phyloP scores from a whole-genome alignment of 1,284 basidiomycete species.

The Malassezia globosa region DNA sequence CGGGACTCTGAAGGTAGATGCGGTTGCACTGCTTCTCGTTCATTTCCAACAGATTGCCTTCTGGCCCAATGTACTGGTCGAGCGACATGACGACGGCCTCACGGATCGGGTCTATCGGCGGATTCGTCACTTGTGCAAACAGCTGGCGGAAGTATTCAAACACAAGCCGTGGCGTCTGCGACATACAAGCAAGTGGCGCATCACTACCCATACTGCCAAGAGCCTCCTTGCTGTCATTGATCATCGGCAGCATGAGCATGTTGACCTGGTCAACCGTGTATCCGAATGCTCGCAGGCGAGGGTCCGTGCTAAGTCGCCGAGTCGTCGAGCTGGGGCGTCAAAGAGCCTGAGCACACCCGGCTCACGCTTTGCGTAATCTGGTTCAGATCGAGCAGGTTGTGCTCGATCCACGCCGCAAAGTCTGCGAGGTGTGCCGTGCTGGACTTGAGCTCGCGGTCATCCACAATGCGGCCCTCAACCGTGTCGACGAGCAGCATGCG shows the following conservation, averaged over 20 bases:
- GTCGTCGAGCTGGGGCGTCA: constrained; percentile 34
- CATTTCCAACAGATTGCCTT: constrained; percentile 45
- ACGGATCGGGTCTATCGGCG: constrained; percentile 44
- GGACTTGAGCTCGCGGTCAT: constrained; percentile 44
- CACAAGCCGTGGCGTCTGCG: constrained; percentile 35
- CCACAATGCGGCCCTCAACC: constrained; percentile 41
- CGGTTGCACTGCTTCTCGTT: constrained; percentile 39
- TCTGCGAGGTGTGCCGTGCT: constrained; percentile 39
- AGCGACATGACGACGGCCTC: constrained; percentile 45
- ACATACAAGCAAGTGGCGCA: constrained; percentile 38
- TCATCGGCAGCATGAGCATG: constrained; percentile 43
- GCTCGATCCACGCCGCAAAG: constrained; percentile 45
- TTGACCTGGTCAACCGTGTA: constrained; percentile 43
- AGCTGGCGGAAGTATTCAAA: constrained; percentile 46
- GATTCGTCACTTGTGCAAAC: constrained; percentile 46
- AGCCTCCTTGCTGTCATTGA: constrained; percentile 38
- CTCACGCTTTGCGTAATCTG: constrained; percentile 35
- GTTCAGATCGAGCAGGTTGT: constrained; percentile 35
- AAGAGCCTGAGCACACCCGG: constrained; percentile 19
- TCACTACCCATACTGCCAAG: constrained; percentile 46
- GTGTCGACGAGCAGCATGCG: constrained; percentile 46
- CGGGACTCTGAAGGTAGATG: constrained; percentile 32
- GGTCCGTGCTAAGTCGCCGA: constrained; percentile 34
- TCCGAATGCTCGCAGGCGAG: constrained; percentile 40
- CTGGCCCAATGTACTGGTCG: constrained; percentile 42